These are phyloP conservation scores for Stenocarpella maydis DNA, from an alignment of 2,329 filamentous ascomycete species.

Conservation along the genomic window DNA sequence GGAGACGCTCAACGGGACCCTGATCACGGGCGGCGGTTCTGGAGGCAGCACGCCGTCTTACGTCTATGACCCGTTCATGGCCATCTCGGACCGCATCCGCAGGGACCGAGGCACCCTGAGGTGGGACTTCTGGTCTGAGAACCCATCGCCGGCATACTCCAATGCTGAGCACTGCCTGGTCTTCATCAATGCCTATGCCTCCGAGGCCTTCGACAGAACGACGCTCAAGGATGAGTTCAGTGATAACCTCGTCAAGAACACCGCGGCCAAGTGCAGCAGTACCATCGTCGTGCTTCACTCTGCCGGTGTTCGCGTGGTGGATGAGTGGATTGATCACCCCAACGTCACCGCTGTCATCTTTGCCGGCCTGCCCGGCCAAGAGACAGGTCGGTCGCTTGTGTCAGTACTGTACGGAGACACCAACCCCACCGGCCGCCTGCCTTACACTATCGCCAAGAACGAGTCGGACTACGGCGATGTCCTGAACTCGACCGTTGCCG, in stretches of 20 bases:
- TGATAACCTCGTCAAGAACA: conserved; percentile 63
- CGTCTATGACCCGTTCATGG: conserved; percentile 73
- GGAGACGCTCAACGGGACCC: conserved; percentile 53
- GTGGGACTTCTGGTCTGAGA: conserved; percentile 35
- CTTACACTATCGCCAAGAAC: conserved; percentile 67
- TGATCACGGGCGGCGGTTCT: conserved; percentile 54
- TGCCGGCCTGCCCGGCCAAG: conserved; percentile 71
- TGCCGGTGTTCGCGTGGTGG: conserved; percentile 66
- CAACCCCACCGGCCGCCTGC: conserved; percentile 65
- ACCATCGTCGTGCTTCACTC: conserved; percentile 73
- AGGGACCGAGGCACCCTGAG: conserved; percentile 58
- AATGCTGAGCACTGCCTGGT: conserved; percentile 61
- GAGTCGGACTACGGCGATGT: conserved; percentile 63
- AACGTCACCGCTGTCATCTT: conserved; percentile 72
- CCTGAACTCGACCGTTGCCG: conserved; percentile 50
- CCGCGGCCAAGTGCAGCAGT: conserved; percentile 66
- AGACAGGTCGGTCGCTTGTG: conserved; percentile 64
- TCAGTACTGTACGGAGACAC: conserved; percentile 65
- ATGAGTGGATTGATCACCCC: conserved; percentile 67
- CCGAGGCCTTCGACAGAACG: conserved; percentile 74
- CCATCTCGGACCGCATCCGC: conserved; percentile 64
- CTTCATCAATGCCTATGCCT: conserved; percentile 73
- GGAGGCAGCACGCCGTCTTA: conserved; percentile 82
- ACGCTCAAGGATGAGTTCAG: conserved; percentile 72
- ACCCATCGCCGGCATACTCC: conserved; percentile 28